These are phyloP conservation scores for Aspergillus candidus DNA, from an alignment of 2,329 filamentous ascomycete species.

Conservation along the genomic window DNA sequence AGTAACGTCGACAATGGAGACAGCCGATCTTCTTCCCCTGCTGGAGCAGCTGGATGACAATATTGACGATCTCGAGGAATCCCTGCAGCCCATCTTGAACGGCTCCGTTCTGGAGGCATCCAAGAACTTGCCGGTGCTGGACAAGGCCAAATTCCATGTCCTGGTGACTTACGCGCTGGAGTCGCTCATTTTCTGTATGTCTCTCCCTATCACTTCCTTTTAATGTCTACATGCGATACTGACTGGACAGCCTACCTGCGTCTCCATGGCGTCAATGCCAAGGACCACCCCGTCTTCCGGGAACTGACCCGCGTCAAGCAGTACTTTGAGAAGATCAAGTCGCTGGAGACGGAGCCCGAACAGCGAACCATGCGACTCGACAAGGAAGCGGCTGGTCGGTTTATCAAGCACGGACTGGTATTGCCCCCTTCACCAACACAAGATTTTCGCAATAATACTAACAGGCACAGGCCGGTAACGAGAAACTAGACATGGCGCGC, in stretches of 20 bases:
- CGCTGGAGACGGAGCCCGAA: constrained; percentile 58
- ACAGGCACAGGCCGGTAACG: constrained; percentile 40
- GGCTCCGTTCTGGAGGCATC: constrained; percentile 60
- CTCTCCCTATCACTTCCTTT: constrained; percentile 1
- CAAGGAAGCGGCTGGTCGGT: constrained; percentile 69
- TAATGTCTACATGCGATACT: not conserved
- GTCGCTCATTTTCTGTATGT: constrained; percentile 75
- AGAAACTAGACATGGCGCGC: constrained; percentile 46
- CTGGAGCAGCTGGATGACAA: constrained; percentile 70
- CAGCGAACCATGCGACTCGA: constrained; percentile 58
- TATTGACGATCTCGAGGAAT: constrained; percentile 70
- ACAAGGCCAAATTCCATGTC: constrained; percentile 92
- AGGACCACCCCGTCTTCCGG: constrained; percentile 73
- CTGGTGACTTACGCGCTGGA: constrained; percentile 83
- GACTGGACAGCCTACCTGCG: constrained; percentile 59
- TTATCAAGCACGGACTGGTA: constrained; percentile 77
- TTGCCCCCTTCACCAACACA: constrained; percentile 7
- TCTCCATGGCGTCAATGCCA: constrained; percentile 73
- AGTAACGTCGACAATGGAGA: constrained; percentile 42
- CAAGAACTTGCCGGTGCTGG: constrained; percentile 78
- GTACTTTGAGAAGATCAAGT: constrained; percentile 89
- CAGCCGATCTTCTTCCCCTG: constrained; percentile 56
- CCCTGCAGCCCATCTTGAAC: constrained; percentile 66
- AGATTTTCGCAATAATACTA: constrained; percentile 11
- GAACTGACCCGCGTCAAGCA: constrained; percentile 83